phyloP scores from a whole-genome alignment of 169 alveolate species.

The Plasmodium gallinaceum region DNA sequence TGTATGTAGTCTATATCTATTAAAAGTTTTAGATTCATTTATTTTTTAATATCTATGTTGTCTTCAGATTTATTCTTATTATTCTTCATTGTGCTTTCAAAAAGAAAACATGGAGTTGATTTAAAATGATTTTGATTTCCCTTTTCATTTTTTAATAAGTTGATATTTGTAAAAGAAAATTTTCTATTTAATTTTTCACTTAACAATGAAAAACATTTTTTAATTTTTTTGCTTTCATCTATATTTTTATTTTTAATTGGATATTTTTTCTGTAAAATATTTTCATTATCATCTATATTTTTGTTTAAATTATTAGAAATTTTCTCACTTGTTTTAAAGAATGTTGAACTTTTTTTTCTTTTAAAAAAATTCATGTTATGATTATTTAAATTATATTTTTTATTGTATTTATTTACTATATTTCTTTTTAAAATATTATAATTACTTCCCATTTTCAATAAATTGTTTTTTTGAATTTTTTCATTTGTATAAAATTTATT shows the following conservation, averaged over 20 bases:
- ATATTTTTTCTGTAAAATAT: background rate
- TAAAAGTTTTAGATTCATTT: no score
- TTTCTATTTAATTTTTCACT: background rate
- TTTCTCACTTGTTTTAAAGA: background rate
- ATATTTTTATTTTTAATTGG: background rate
- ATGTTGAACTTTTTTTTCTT: conserved; percentile 15
- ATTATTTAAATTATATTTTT: background rate
- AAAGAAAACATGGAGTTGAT: conserved; percentile 21
- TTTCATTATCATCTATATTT: background rate
- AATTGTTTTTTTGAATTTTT: background rate
- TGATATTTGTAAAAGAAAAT: background rate
- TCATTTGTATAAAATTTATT: background rate
- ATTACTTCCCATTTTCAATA: background rate
- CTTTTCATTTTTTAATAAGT: background rate
- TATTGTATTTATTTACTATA: background rate
- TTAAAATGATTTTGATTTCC: background rate
- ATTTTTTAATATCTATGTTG: background rate
- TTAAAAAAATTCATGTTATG: conserved; percentile 13
- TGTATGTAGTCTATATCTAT: no score
- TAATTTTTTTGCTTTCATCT: background rate
- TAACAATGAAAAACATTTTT: conserved; percentile 19
- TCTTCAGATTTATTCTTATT: background rate
- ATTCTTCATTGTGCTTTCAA: conserved; percentile 30
- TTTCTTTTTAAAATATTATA: background rate
- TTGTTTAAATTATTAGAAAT: background rate